Evolutionary conservation across 2,329 filamentous ascomycete genomes (phyloP).

Genomic region (Biscogniauxia mediterranea): DNA sequence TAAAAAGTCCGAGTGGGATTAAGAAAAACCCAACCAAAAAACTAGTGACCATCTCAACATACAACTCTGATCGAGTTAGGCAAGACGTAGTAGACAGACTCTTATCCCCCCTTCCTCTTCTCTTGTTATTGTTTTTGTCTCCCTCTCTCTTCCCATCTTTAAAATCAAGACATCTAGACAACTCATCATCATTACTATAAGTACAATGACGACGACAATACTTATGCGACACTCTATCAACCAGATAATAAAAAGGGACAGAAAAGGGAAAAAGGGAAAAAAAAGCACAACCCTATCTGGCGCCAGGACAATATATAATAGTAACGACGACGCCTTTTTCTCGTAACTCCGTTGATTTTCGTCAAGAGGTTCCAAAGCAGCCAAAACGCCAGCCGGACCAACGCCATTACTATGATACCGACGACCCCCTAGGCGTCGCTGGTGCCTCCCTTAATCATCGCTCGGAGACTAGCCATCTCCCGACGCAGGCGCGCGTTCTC

Average conservation of each 20-base stretch:
- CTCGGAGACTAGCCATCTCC: conserved; percentile 71
- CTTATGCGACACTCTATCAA: not conserved
- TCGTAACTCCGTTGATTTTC: conserved; percentile 15
- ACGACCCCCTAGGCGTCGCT: conserved; percentile 30
- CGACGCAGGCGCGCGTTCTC: conserved; percentile 82
- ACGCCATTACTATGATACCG: conserved; percentile 11
- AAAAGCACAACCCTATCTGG: not conserved
- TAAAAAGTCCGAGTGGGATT: not conserved
- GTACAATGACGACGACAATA: not conserved
- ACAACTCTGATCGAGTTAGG: not conserved
- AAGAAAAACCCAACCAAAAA: not conserved
- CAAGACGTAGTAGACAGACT: not conserved
- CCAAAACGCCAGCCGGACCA: conserved; percentile 20
- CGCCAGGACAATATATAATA: not conserved
- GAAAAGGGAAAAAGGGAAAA: not conserved
- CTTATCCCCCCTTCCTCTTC: not conserved
- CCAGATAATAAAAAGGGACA: not conserved
- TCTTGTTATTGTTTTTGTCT: not conserved
- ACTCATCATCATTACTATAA: not conserved
- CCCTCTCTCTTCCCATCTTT: no score
- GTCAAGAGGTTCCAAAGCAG: conserved; percentile 20
- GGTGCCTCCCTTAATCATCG: conserved; percentile 46
- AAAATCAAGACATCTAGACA: not conserved
- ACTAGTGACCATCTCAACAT: not conserved
- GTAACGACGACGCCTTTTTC: not conserved